A percentile compares a stretch with the other conserved stretches of the same genome.
These are phyloP conservation scores for Tetrapisispora nanseiensis DNA, from an alignment of 805 yeast genomes.

Conservation along the genomic window DNA sequence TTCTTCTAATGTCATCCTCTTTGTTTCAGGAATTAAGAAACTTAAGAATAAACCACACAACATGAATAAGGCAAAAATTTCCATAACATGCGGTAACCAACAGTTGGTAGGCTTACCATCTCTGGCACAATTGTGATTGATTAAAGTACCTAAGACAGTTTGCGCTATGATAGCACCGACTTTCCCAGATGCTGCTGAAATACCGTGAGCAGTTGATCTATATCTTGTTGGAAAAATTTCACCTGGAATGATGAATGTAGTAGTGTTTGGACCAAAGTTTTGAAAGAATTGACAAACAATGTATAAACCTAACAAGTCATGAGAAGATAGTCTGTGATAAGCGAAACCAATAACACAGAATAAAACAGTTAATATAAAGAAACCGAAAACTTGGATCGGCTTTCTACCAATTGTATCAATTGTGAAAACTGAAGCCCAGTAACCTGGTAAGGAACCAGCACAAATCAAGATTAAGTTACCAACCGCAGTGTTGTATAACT, in stretches of 20 bases:
- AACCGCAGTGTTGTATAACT: slow-evolving; percentile 69
- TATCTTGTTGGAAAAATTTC: slow-evolving; percentile 90
- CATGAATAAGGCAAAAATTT: slow-evolving; percentile 89
- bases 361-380: slow-evolving; percentile 56
- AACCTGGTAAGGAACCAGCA: slow-evolving; percentile 94
- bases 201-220: slow-evolving; percentile 92
- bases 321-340: slow-evolving; percentile 56
- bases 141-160: slow-evolving; percentile 75
- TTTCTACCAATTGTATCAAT: slow-evolving; percentile 78
- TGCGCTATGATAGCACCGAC: slow-evolving; percentile 90
- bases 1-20: slow-evolving; percentile 83
- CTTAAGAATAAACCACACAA: slow-evolving; percentile 61
- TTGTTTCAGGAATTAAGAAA: slow-evolving; percentile 76
- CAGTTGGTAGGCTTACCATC: slow-evolving; percentile 44
- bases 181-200: slow-evolving; percentile 88
- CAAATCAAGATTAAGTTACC: slow-evolving; percentile 88
- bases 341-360: slow-evolving; percentile 80
- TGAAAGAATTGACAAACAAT: slow-evolving; percentile 78
- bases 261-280: slow-evolving; percentile 89
- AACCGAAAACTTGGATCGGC: slow-evolving; percentile 71
- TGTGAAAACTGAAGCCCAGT: slow-evolving; percentile 77
- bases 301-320: slow-evolving; percentile 68
- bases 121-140: slow-evolving; percentile 65
- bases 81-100: slow-evolving; percentile 88
- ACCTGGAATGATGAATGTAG: slow-evolving; percentile 86